Evolutionary conservation across 2,329 filamentous ascomycete species (phyloP).

Genomic region (Nemania serpens): DNA sequence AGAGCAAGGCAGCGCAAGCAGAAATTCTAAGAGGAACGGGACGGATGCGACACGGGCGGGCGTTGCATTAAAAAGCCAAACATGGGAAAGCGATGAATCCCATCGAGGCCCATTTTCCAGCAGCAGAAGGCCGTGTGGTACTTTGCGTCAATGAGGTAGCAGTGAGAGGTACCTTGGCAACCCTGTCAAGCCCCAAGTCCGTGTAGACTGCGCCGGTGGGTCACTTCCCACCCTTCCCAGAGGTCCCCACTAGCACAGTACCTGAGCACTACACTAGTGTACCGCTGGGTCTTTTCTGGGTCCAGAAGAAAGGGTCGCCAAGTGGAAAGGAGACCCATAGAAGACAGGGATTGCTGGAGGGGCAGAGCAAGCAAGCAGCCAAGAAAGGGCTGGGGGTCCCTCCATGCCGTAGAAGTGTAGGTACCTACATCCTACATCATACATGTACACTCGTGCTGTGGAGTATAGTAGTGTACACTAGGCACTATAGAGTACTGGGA

Average conservation of each 20-base stretch:
- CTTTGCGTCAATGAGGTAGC: constrained; percentile 12
- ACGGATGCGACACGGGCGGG: constrained; percentile 31
- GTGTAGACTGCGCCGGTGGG: constrained; percentile 6
- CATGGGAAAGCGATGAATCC: constrained; percentile 43
- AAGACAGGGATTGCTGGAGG: constrained; percentile 8
- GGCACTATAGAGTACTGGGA: not conserved
- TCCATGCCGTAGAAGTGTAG: not conserved
- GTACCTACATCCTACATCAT: not conserved
- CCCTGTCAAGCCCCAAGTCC: not conserved
- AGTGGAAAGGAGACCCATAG: constrained; percentile 16
- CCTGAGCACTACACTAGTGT: constrained; percentile 13
- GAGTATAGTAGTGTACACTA: too few species aligned
- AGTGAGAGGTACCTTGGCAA: constrained; percentile 7
- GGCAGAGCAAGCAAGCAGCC: not conserved
- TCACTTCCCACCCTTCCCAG: constrained; percentile 6
- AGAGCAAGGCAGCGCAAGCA: constrained; percentile 4
- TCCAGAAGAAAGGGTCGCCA: constrained; percentile 22
- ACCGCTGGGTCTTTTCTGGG: constrained; percentile 17
- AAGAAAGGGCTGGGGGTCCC: not conserved
- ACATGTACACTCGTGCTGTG: constrained; percentile 7
- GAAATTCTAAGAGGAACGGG: constrained; percentile 26
- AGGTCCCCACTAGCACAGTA: constrained; percentile 19
- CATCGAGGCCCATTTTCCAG: constrained; percentile 36
- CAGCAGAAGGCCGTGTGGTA: constrained; percentile 20
- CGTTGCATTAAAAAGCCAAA: constrained; percentile 38